Percentiles rank a stretch among this genome's conserved stretches.
These are phyloP conservation scores for Globisporangium radiosum DNA, from an alignment of 352 stramenopile genomes.

Conservation along the genomic window DNA sequence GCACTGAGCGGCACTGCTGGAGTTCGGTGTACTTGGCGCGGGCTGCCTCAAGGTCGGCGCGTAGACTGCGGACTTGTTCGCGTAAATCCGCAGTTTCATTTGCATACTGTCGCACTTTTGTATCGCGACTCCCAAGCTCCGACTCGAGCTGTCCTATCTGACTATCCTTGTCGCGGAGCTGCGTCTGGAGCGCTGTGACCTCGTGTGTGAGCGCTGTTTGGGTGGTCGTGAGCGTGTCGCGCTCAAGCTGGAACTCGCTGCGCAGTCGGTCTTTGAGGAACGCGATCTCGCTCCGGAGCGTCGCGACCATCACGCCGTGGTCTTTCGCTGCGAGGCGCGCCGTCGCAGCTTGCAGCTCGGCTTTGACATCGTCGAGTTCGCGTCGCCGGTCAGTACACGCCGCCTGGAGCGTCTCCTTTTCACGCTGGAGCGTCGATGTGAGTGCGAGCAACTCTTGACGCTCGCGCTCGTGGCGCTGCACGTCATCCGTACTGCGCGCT, in stretches of 20 bases:
- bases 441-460: constrained; percentile 33
- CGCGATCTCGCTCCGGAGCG: constrained; percentile 49
- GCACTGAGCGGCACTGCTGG: constrained; percentile 32
- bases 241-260: constrained; percentile 59
- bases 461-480: constrained; percentile 36
- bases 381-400: constrained; percentile 18
- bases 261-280: constrained; percentile 55
- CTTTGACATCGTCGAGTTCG: constrained; percentile 19
- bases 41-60: constrained; percentile 32
- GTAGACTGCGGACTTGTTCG: constrained; percentile 27
- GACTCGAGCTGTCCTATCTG: constrained; percentile 35
- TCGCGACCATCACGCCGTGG: constrained; percentile 48
- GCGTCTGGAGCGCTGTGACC: constrained; percentile 24
- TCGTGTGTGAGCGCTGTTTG: constrained; percentile 36
- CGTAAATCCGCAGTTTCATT: constrained; percentile 36
- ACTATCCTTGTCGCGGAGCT: constrained; percentile 41
- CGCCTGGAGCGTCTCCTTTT: constrained; percentile 28
- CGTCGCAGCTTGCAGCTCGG: constrained; percentile 31
- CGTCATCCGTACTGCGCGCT: too few species aligned
- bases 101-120: constrained; percentile 30
- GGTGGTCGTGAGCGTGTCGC: constrained; percentile 32
- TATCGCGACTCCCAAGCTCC: constrained; percentile 25
- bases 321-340: constrained; percentile 40
- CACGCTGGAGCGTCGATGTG: constrained; percentile 32
- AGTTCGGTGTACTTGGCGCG: constrained; percentile 52